Percentiles rank a stretch among this genome's conserved stretches.
phyloP scores from a whole-genome alignment of 176 grass and related monocot species.

The Olyra latifolia region DNA sequence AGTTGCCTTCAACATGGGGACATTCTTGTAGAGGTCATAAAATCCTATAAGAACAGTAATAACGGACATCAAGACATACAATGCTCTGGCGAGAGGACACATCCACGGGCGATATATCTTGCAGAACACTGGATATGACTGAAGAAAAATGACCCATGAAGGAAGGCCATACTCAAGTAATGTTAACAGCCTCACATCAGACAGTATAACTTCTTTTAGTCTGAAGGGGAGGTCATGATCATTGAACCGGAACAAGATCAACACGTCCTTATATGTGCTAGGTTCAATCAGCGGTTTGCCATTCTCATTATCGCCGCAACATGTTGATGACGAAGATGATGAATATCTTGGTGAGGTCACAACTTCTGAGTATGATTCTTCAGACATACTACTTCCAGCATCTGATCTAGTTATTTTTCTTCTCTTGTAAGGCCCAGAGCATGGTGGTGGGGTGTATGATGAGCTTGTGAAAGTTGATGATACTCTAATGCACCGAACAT shows the following conservation, averaged over 20 bases:
- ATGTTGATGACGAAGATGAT: conserved; percentile 43
- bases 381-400: conserved; percentile 29
- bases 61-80: conserved; percentile 90
- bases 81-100: conserved; percentile 83
- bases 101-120: conserved; percentile 98
- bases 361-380: conserved; percentile 74
- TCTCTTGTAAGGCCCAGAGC: conserved; percentile 82
- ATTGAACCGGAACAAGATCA: conserved; percentile 87
- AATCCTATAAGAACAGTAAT: conserved; percentile 94
- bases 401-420: conserved; percentile 72
- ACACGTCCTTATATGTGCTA: conserved; percentile 70
- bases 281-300: conserved; percentile 39
- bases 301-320: conserved; percentile 53
- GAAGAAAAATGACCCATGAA: conserved; percentile 95
- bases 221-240: conserved; percentile 86
- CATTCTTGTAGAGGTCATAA: conserved; percentile 99
- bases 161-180: conserved; percentile 93
- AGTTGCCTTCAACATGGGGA: conserved; percentile 90
- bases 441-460: conserved; percentile 60
- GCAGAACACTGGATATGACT: conserved; percentile 96
- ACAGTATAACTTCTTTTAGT: conserved; percentile 75
- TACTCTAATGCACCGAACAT: conserved; percentile 22
- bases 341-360: conserved; percentile 67
- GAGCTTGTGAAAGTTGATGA: conserved; percentile 35
- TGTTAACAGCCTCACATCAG: conserved; percentile 84